These are phyloP conservation scores for Pseudogymnoascus sp. DNA, from an alignment of 2,329 filamentous ascomycete species.

Conservation along the genomic window DNA sequence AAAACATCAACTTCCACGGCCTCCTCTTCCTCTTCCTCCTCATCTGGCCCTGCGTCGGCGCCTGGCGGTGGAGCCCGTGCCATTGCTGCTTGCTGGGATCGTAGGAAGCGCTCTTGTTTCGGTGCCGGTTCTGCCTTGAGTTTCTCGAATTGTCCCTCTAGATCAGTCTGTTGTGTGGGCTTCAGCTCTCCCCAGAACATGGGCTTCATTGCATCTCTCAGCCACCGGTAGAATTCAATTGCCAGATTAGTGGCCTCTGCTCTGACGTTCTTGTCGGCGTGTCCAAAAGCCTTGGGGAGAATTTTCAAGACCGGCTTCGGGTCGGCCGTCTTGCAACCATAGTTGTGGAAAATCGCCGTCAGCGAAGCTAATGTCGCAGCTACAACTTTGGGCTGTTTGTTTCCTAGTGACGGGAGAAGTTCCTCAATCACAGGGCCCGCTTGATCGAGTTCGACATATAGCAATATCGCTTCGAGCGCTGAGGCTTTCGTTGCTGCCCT, in stretches of 20 bases:
- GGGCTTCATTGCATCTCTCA: slow-evolving; percentile 95
- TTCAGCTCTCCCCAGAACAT: slow-evolving; percentile 96
- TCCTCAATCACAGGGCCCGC: slow-evolving; percentile 84
- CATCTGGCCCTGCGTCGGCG: slow-evolving; percentile 49
- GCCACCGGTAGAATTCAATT: slow-evolving; percentile 92
- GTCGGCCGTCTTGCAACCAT: slow-evolving; percentile 88
- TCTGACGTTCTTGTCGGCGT: slow-evolving; percentile 96
- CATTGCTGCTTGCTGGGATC: slow-evolving; percentile 79
- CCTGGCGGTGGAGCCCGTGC: slow-evolving; percentile 58
- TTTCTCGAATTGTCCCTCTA: slow-evolving; percentile 90
- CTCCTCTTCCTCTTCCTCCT: slow-evolving; percentile 53
- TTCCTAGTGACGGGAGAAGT: slow-evolving; percentile 69
- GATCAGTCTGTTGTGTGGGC: slow-evolving; percentile 85
- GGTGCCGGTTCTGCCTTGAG: slow-evolving; percentile 79
- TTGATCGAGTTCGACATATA: slow-evolving; percentile 85
- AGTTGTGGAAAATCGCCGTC: slow-evolving; percentile 82
- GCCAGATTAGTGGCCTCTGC: slow-evolving; percentile 86
- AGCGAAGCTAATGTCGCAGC: slow-evolving; percentile 67
- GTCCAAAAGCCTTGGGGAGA: slow-evolving; percentile 84
- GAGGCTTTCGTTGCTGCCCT: slow-evolving; percentile 83
- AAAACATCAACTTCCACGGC: slow-evolving; percentile 68
- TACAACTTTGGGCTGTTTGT: slow-evolving; percentile 88
- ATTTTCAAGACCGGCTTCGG: slow-evolving; percentile 85
- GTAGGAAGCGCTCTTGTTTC: slow-evolving; percentile 82
- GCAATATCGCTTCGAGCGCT: slow-evolving; percentile 73